Conservation (phyloP, 1,284 basidiomycete genomes). For the Sanghuangporus baumii region DNA sequence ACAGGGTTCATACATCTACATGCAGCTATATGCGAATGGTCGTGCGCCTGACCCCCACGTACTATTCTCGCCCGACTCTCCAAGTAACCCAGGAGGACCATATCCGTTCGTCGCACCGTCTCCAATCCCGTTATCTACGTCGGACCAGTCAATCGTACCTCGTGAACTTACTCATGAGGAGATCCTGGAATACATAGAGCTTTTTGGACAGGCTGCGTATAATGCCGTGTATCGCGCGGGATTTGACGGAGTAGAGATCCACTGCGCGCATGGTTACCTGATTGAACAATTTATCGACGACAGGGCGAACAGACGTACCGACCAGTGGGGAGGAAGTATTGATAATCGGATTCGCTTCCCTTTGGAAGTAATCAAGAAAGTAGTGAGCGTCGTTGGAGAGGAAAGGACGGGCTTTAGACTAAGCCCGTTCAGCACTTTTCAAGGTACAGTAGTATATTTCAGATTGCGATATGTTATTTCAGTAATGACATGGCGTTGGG, state of each 20-base stretch:
- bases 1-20: slow-evolving; percentile 32
- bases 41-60: slow-evolving; percentile 29
- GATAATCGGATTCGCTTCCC: slow-evolving; percentile 39
- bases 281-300: slow-evolving; percentile 36
- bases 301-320: slow-evolving; percentile 38
- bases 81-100: slow-evolving; percentile 24
- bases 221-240: slow-evolving; percentile 33
- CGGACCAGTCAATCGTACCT: slow-evolving; percentile 24
- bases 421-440: slow-evolving; percentile 28
- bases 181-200: slow-evolving; percentile 29
- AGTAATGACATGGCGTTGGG: not conserved
- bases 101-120: slow-evolving; percentile 38
- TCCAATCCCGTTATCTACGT: slow-evolving; percentile 33
- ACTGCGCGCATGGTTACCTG: slow-evolving; percentile 37
- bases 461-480: not conserved
- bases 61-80: slow-evolving; percentile 18
- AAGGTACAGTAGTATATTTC: slow-evolving; percentile 14
- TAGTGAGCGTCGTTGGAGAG: slow-evolving; percentile 19
- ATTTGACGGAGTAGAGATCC: slow-evolving; percentile 43
- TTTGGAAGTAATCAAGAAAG: slow-evolving; percentile 32
- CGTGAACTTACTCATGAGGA: slow-evolving; percentile 34
- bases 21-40: slow-evolving; percentile 43
- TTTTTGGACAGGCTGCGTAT: slow-evolving; percentile 24
- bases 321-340: slow-evolving; percentile 42
- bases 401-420: slow-evolving; percentile 32